These are phyloP conservation scores for Pyrenophora graminea DNA, from an alignment of 2,329 filamentous ascomycete species.

Conservation along the genomic window DNA sequence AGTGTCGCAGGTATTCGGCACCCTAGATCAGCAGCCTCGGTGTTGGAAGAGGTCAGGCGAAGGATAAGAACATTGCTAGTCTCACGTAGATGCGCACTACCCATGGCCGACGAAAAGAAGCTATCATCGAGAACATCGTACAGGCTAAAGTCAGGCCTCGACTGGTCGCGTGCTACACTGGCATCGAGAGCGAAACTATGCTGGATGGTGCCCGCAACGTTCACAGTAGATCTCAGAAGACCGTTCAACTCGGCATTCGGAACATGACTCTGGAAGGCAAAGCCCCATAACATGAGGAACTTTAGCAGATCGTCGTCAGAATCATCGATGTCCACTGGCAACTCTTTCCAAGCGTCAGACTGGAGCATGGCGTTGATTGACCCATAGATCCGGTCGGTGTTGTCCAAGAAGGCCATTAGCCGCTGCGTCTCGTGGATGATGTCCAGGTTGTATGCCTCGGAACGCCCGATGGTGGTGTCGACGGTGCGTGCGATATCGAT, in stretches of 20 bases:
- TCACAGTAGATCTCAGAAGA: conserved; percentile 50
- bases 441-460: conserved; percentile 39
- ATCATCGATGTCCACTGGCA: conserved; percentile 20
- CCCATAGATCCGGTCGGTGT: conserved; percentile 62
- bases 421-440: conserved; percentile 63
- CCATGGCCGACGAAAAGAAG: conserved; percentile 45
- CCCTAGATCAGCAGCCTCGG: conserved; percentile 45
- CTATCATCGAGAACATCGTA: conserved; percentile 60
- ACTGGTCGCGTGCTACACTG: conserved; percentile 25
- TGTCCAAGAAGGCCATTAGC: conserved; percentile 64
- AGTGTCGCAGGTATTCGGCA: conserved; percentile 59
- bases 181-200: conserved; percentile 39
- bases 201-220: conserved; percentile 32
- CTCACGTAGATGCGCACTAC: conserved; percentile 37
- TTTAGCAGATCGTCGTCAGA: conserved; percentile 48
- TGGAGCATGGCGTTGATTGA: conserved; percentile 57
- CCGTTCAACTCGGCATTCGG: conserved; percentile 50
- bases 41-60: conserved; percentile 36
- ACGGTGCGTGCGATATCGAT: conserved; percentile 58
- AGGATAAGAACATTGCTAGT: conserved; percentile 61
- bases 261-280: conserved; percentile 49
- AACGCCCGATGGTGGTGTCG: conserved; percentile 43
- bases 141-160: conserved; percentile 46
- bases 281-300: conserved; percentile 57
- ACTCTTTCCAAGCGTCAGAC: conserved; percentile 45